Base-by-base conservation (phyloP, 176 grass and related monocot genomes). In the Calamus simplicifolius region DNA sequence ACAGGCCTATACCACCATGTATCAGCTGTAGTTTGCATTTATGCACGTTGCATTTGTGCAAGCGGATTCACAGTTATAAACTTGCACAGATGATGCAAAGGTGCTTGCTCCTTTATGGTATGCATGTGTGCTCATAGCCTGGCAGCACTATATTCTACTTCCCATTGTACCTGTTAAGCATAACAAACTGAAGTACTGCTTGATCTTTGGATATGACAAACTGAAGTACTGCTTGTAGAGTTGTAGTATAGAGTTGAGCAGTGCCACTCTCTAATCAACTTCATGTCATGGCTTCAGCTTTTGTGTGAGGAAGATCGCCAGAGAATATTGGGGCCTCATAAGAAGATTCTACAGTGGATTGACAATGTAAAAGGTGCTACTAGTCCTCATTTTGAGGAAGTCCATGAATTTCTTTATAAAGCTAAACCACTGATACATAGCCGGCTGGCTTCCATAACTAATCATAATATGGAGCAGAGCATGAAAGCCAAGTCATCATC, bases 361-460 rank as follows among this genome's bases (percentile, higher is more conserved):
- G 78, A 80, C 38, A 91, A 97, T 63, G 87, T 97, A 13, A 91
- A 75, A 77, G 88, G 64, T 71, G 78, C 87, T 27, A 96, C 87
- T 3, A 71, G 58, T 58, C 92, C 92, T 57, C 83, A 91, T 71
- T 97, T 97, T 56, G 81, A 82, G 17, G 72, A 96, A 70, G 72
- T 67, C 1, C 78, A 88, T 48, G 48, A 61, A 25, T 29, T 82
- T 59, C 48, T 91, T 15, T 80, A 73, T 49, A 56, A 88, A 67
- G 48, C 58, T 30, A 91, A 97, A 50, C 75, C 25, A 51, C 48
- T 21, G 28, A 61, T 79, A 48, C 52, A 68, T 38, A 54, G 54
- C 16, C 77, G 52, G 50, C 21, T 5, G 29, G 71, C 29, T 26
- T 50, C 71, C 17, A 27, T 5, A 16, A 29, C 54, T 7, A 27